Base-by-base conservation (phyloP, 345 rosid genomes). In the Eucalyptus curtisii region DNA sequence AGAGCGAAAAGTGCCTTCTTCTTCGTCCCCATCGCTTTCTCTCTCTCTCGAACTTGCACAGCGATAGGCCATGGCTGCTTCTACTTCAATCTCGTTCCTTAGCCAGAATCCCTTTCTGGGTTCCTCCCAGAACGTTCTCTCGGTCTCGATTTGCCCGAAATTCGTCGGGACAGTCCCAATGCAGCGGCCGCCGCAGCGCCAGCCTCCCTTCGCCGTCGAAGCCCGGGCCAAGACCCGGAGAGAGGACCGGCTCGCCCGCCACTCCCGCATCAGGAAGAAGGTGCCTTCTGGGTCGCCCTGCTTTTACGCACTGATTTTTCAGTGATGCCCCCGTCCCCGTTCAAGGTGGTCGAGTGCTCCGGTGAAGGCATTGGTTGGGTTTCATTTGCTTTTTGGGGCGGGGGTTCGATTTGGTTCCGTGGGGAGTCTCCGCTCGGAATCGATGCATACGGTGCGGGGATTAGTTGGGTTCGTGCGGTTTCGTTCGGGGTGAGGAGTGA, bases 231-330 rank as follows among this genome's bases (percentile, higher is more conserved):
- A 89, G 89, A 95, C 96, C 90, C 92, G 98, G 68, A 92, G 89
- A 22, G 96, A 96, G 57, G 94, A 98, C 92, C 88, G 99, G 88
- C 91, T 91, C 37, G 99, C 99, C 81, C 98, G 99, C 88, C 99
- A 98, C 90, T 44, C 92, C 87, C 99, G 98, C 48, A 89, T 98
- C 93, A 94, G 99, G 87, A 98, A 98, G 96, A 98, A 98, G 98
- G 99, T 97, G 27, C n/a, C 66, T 71, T 20, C 14, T 30, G 5
- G 10, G 4, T 10, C 66, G 30, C 61, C 53, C 27, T 24, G 4
- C 4, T 37, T 87, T 66, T 33, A 12, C 42, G 52, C 27, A 10
- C 17, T 33, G 13, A 1, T 49, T 50, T 68, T 52, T 6, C 22
- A 17, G 10, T 9, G 84, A 22, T 40, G 84, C 84, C 15, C 27